Evolutionary conservation across 345 rosid species (phyloP).

Genomic region (Salix suchowensis): DNA sequence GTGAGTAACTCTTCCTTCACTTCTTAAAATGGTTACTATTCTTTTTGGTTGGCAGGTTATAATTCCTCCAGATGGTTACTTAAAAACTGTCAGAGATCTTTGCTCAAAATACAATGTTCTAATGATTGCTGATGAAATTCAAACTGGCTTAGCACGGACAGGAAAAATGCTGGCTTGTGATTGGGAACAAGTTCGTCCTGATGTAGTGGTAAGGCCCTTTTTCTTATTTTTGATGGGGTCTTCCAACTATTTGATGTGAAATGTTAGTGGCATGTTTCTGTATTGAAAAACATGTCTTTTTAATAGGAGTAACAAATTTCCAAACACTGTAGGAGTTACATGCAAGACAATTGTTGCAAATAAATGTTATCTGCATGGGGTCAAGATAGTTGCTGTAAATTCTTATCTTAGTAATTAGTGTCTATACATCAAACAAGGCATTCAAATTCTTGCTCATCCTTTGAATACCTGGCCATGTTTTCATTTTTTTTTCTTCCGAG

Average conservation of each 20-base stretch:
- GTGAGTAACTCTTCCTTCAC: neutral
- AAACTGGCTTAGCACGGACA: slow-evolving; percentile 83
- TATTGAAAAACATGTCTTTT: neutral
- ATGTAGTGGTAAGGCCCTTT: slow-evolving; percentile 63
- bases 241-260: neutral
- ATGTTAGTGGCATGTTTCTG: neutral
- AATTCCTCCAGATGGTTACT: slow-evolving; percentile 81
- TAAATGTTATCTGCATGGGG: no score
- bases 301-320: neutral
- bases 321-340: neutral
- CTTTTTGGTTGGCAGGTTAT: slow-evolving; percentile 46
- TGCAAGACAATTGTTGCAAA: no score
- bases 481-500: neutral
- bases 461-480: no score
- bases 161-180: slow-evolving; percentile 94
- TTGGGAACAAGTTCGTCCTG: slow-evolving; percentile 90
- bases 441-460: no score
- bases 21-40: neutral
- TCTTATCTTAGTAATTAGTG: no score
- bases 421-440: no score
- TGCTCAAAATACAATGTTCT: slow-evolving; percentile 71
- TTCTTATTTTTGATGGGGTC: neutral
- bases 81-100: slow-evolving; percentile 76
- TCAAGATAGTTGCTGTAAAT: no score
- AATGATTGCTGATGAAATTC: slow-evolving; percentile 97